Evolutionary conservation across 2,329 filamentous ascomycete species (phyloP), one percentile per base, ranked within the genome.

Genomic region (Pseudogymnoascus sp.): DNA sequence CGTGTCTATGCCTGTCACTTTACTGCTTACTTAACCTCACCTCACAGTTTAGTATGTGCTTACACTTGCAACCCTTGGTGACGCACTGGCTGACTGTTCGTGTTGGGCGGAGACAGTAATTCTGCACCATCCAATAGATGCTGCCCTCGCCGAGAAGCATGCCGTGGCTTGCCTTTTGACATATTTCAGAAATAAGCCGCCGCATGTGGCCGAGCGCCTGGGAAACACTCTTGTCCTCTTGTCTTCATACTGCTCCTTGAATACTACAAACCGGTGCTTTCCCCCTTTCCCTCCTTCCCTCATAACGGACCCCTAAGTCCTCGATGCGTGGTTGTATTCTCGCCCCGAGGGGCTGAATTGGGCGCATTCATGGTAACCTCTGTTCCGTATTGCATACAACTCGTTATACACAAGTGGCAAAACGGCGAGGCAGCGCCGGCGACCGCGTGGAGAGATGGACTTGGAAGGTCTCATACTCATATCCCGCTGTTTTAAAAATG

Each of bases 41-140:
- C 45, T 52, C 45, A 52, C 26, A 52, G 10, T 30, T 52, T 52
- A 52, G 45, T 52, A 52, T 52, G 45, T 52, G 45, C 23, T 52
- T 18, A 52, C 45, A 52, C 23, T 52, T 52, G 18, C 45, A 28
- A 26, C 23, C 26, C 9, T 6, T 18, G 3, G 9, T 30, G n/a
- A 30, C 30, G 45, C 9, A 26, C 45, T 52, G 45, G 45, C 45
- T 52, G 45, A 52, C 45, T 52, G 45, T 52, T 52, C 45, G 45
- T 52, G 45, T 52, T 30, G 45, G 45, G 45, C 7, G 45, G 45
- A 3, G 23, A 52, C 45, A 30, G 26, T 10, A 10, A 30, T 52
- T 30, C 3, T 18, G n/a, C n/a, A 30, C 45, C 8, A 10, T 9
- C 23, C 45, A 52, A 52, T 52, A 19, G 45, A 23, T 30, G 9